Percentiles rank a stretch among this genome's conserved stretches.
These are phyloP conservation scores for Paxillus involutus DNA, from an alignment of 768 basidiomycete species.

Conservation along the genomic window DNA sequence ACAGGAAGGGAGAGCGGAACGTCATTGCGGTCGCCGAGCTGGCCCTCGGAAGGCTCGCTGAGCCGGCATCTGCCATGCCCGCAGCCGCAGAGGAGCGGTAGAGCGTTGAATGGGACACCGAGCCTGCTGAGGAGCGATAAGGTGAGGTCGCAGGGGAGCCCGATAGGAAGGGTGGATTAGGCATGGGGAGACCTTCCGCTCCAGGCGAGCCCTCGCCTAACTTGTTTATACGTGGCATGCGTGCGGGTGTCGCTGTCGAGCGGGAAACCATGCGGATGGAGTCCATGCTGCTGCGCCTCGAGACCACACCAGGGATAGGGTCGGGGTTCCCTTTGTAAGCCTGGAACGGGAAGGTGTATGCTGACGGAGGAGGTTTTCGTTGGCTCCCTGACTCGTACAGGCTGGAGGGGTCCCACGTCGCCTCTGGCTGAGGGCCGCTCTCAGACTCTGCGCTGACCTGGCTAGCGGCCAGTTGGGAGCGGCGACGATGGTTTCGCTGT, in stretches of 20 bases:
- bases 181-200: conserved; percentile 33
- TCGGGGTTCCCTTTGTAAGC: conserved; percentile 68
- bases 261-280: conserved; percentile 31
- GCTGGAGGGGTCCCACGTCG: conserved; percentile 14
- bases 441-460: conserved; percentile 16
- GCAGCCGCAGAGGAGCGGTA: conserved; percentile 31
- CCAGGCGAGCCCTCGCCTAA: conserved; percentile 13
- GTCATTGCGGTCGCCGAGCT: conserved; percentile 40
- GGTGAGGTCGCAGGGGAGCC: conserved; percentile 33
- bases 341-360: conserved; percentile 53
- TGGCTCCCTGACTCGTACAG: conserved; percentile 5
- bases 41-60: conserved; percentile 36
- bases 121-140: conserved; percentile 35
- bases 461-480: conserved; percentile 22
- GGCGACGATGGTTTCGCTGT: conserved; percentile 22
- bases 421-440: conserved; percentile 12
- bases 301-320: conserved; percentile 47
- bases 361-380: conserved; percentile 38
- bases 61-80: conserved; percentile 8
- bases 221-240: conserved; percentile 18
- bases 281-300: conserved; percentile 44
- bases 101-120: conserved; percentile 24
- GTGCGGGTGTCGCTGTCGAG: conserved; percentile 20
- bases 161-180: conserved; percentile 48
- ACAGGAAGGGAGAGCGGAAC: conserved; percentile 70